phyloP scores from a whole-genome alignment of 345 rosid genomes.

The Syzygium aromaticum region DNA sequence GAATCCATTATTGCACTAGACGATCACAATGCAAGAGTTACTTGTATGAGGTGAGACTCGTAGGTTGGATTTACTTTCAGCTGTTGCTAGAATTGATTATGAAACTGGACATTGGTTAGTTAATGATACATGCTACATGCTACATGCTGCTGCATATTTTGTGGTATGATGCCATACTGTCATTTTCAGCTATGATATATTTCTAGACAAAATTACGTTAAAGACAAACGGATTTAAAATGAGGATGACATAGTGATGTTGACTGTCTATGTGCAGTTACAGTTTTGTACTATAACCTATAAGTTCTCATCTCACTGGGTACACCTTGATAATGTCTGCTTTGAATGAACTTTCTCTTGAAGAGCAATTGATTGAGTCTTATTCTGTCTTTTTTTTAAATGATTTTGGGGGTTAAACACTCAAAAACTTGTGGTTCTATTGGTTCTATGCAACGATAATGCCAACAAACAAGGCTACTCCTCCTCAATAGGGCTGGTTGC shows the following conservation, averaged over 20 bases:
- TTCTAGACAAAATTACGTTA: background rate
- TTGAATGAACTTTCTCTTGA: background rate
- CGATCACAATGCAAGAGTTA: conserved; percentile 57
- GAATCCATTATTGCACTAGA: conserved; percentile 2
- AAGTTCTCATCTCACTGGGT: background rate
- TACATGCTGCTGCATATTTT: background rate
- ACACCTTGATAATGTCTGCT: background rate
- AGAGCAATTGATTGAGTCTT: background rate
- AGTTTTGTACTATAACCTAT: background rate
- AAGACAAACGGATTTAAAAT: background rate
- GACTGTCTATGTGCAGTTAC: background rate
- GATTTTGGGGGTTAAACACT: background rate
- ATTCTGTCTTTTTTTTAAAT: background rate
- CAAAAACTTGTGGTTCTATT: background rate
- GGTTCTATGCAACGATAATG: background rate
- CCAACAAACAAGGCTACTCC: background rate
- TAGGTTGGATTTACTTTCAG: background rate
- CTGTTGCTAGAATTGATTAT: background rate
- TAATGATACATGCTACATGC: background rate
- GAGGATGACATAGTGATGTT: background rate
- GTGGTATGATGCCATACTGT: background rate
- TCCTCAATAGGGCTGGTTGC: background rate
- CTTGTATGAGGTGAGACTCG: conserved; percentile 49
- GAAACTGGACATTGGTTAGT: background rate
- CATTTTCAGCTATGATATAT: background rate